phyloP scores from a whole-genome alignment of 108 stramenopile species.

The Craspedostauros australis region DNA sequence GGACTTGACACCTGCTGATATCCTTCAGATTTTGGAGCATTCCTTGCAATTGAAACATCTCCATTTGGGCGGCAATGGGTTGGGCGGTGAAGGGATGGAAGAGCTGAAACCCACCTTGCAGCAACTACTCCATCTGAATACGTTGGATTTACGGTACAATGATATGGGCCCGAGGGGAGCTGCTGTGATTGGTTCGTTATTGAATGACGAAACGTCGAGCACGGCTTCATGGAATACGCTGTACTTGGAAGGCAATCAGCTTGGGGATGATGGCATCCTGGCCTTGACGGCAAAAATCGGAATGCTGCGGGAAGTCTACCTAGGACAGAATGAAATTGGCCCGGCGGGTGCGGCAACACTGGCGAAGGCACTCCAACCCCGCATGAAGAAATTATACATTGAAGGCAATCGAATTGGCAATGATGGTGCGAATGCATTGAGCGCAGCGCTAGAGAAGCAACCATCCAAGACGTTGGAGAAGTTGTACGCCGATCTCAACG shows the following conservation, averaged over 20 bases:
- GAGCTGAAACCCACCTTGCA: neutral
- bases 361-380: conserved; percentile 9
- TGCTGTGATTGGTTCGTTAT: neutral
- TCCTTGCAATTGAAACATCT: conserved; percentile 2
- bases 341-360: conserved; percentile 19
- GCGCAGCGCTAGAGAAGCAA: conserved; percentile 1
- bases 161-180: conserved; percentile 17
- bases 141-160: conserved; percentile 28
- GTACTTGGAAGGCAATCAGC: conserved; percentile 15
- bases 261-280: conserved; percentile 8
- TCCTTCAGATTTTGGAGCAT: neutral
- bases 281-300: conserved; percentile 1
- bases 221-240: neutral
- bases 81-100: neutral
- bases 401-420: conserved; percentile 33
- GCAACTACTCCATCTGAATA: neutral
- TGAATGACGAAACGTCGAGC: neutral
- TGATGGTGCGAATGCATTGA: conserved; percentile 28
- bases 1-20: conserved; percentile 1
- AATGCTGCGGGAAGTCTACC: conserved; percentile 12
- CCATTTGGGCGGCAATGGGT: conserved; percentile 8
- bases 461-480: conserved; percentile 8
- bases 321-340: conserved; percentile 25
- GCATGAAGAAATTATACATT: conserved; percentile 21
- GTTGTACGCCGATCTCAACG: conserved; percentile 33